phyloP scores from a whole-genome alignment of 345 rosid genomes.

The Brassica napus region Da-Ae NC_063441.1:18798501-18799000 shows the following conservation, averaged over 20 bases:
- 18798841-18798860: not conserved
- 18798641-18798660: not conserved
- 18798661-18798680: not conserved
- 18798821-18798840: not conserved
- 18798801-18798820: not conserved
- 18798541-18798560: not conserved
- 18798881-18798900: no score
- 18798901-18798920: not conserved
- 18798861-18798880: no score
- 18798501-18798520: not conserved
- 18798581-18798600: not conserved
- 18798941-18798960: conserved; percentile 20
- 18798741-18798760: not conserved
- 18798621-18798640: not conserved
- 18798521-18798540: not conserved
- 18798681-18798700: not conserved
- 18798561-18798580: not conserved
- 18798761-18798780: not conserved
- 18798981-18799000: not conserved
- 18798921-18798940: conserved; percentile 35
- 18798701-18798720: conserved; percentile 5
- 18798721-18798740: not conserved
- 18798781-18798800: no score
- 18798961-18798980: not conserved
- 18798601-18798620: not conserved